Base-by-base conservation (phyloP, 805 yeast species). In the Saccharomycopsis javanensis region DNA sequence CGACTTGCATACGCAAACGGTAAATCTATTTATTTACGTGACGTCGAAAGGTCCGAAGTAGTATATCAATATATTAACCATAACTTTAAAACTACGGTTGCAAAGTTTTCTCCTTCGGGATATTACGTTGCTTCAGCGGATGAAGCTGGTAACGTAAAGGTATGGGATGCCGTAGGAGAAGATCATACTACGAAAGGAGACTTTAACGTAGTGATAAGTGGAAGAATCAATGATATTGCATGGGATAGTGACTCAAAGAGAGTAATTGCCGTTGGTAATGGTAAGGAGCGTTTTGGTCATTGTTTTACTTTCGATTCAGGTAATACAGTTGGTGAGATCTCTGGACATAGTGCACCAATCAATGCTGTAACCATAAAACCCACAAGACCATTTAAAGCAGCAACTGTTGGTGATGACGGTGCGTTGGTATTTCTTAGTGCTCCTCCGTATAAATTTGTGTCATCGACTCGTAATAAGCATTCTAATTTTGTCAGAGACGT, bases 261-360 rank as follows among this genome's bases (percentile, higher is more conserved):
- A 63, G 73, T 94, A 55, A 88, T 94, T 66, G 96, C 96, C 1
- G 98, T 91, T 10, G 99, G 99, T 56, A 85, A 87, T 64, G 99
- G 98, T 53, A 85, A 85, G 63, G 97, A 90, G 64, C 79, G 86
- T 60, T 91, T 81, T 67, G 99, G 98, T 5, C 96, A 86, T 64
- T 90, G 95, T 62, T 88, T 92, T 69, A 82, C 96, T 6, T 86
- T 86, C 79, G 99, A 94, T 67, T 80, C 96, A 1, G 99, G 99
- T 60, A 94, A 94, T 71, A 82, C 97, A n/a, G 83, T 94, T 50
- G 99, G 99, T 56, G 98, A 94, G 67, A 85, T 92, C 64, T 83
- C 90, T 53, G 99, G 99, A 25, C 99, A 94, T 68, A 79, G 92
- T 16, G 83, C 88, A 27, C 81, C 79, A 51, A 81, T 92, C 66